Evolutionary conservation across 2,329 filamentous ascomycete genomes (phyloP), one percentile per base, ranked within the genome.

Genomic region (Diaporthe amygdali): DNA sequence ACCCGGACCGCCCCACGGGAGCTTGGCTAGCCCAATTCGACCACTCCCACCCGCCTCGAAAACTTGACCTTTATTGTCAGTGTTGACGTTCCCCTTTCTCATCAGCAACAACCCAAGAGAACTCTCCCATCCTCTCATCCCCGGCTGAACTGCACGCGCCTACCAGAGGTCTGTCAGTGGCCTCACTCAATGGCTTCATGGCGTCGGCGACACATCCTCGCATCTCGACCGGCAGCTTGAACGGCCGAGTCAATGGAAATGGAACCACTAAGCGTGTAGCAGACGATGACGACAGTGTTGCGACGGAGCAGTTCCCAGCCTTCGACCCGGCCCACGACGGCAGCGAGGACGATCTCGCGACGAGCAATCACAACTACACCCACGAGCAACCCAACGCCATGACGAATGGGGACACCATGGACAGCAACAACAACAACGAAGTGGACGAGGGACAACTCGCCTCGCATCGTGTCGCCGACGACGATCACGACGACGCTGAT

Each of bases 311-410:
- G n/a, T 73, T 73, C 49, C 72, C 72, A 44, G 70, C 68, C 9
- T 73, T 73, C 51, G 72, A 73, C 70, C 72, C 72, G 15, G 51
- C 66, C 34, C 70, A 73, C 27, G 72, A 73, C 66, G 72, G 72
- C 15, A 67, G 59, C 46, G 69, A 69, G 34, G 69, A 71, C 59
- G 69, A 68, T 15, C 22, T 54, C 14, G 30, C 47, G 47, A 15
- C 56, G 10, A 55, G 52, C 59, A 66, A 51, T 12, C 59, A 59
- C 20, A 47, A 72, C 51, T 70, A 73, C 54, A 70, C 69, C 37
- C 72, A 73, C 46, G 37, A 63, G 54, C 44, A 64, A 34, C 56
- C 49, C 41, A 44, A 44, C 41, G 34, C 30, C 22, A 10, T 52
- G 15, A 46, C 47, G 30, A 44, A 44, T 14, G 49, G 64, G 9